Conservation (phyloP, 1,284 basidiomycete genomes). For the Apiotrichum mycotoxinovorans region DNA sequence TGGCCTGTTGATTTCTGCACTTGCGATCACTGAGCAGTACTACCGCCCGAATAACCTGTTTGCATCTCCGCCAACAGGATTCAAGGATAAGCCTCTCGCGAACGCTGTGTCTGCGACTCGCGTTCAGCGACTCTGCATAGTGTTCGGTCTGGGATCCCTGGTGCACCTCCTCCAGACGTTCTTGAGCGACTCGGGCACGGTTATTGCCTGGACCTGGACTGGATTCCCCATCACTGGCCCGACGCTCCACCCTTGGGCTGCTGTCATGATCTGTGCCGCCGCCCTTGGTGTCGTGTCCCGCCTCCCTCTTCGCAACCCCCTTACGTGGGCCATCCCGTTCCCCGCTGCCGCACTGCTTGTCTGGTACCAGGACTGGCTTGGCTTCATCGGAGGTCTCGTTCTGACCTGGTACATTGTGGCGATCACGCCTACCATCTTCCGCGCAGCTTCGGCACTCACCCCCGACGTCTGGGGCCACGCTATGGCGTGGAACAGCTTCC, state of each 20-base stretch:
- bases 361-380: slow-evolving; percentile 64
- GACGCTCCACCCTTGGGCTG: slow-evolving; percentile 68
- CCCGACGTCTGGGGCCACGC: slow-evolving; percentile 57
- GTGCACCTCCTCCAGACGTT: slow-evolving; percentile 75
- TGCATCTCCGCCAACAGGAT: slow-evolving; percentile 27
- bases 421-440: slow-evolving; percentile 59
- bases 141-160: slow-evolving; percentile 65
- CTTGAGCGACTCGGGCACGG: slow-evolving; percentile 73
- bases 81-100: slow-evolving; percentile 17
- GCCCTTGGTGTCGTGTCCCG: slow-evolving; percentile 59
- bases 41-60: slow-evolving; percentile 36
- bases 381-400: slow-evolving; percentile 67
- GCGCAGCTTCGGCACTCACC: slow-evolving; percentile 43
- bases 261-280: slow-evolving; percentile 66
- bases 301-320: slow-evolving; percentile 10
- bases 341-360: slow-evolving; percentile 58
- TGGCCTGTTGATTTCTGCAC: slow-evolving; percentile 54
- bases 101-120: slow-evolving; percentile 8
- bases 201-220: slow-evolving; percentile 87
- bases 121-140: slow-evolving; percentile 18
- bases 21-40: slow-evolving; percentile 42
- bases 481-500: slow-evolving; percentile 62
- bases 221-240: slow-evolving; percentile 78
- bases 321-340: slow-evolving; percentile 6
- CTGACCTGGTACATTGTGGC: slow-evolving; percentile 68